Conservation (phyloP, 2,329 filamentous ascomycete genomes). For the Coniochaeta sp. region DNA sequence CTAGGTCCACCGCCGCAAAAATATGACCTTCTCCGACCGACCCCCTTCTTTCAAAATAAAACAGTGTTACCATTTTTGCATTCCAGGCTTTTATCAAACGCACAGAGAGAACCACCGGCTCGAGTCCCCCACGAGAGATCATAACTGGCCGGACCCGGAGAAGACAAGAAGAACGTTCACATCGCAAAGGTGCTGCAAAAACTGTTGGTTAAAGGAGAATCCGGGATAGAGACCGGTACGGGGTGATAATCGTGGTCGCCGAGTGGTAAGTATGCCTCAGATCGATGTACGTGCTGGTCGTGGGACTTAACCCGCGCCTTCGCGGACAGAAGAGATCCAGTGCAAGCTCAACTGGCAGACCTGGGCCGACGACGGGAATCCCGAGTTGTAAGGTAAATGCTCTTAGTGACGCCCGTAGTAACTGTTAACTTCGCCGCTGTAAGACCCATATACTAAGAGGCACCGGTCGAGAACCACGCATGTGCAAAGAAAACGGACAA, state of each 20-base stretch:
- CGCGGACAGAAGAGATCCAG: background rate
- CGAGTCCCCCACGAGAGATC: background rate
- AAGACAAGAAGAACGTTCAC: background rate
- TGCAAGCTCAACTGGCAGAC: background rate
- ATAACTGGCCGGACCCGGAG: background rate
- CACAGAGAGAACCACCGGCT: background rate
- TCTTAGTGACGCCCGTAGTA: background rate
- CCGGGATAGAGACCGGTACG: background rate
- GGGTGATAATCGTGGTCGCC: background rate
- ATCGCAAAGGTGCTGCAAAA: background rate
- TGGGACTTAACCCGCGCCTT: background rate
- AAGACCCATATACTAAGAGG: background rate
- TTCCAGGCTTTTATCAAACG: background rate
- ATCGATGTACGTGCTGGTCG: background rate
- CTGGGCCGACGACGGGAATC: background rate
- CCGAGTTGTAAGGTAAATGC: background rate
- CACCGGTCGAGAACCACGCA: background rate
- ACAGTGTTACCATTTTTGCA: background rate
- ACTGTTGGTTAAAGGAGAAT: background rate
- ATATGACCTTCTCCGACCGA: background rate
- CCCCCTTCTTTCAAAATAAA: background rate
- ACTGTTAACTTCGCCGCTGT: background rate
- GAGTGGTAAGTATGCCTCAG: background rate
- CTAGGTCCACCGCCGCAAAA: background rate
- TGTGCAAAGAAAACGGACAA: background rate